A percentile compares a stretch with the other conserved stretches of the same genome.
phyloP scores from a whole-genome alignment of 1,284 basidiomycete species.

The Rhizoctonia solani region DNA sequence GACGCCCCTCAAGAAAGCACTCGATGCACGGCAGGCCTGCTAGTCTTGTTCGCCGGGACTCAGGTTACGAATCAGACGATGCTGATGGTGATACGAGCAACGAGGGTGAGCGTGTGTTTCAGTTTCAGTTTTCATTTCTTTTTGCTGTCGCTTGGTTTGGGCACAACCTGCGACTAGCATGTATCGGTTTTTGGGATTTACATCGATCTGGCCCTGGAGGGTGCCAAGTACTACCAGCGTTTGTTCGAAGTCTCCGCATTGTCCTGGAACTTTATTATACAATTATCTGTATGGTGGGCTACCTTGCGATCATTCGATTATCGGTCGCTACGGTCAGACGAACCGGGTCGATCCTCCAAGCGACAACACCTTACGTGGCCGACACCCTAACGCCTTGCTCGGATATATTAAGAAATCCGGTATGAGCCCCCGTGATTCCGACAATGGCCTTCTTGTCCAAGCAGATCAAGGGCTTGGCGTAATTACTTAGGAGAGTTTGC shows the following conservation, averaged over 20 bases:
- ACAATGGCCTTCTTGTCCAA: no score
- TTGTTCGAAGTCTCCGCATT: no score
- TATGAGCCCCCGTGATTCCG: background rate
- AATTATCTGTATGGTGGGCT: no score
- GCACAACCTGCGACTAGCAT: background rate
- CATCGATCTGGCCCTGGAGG: no score
- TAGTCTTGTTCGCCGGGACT: conserved; percentile 1
- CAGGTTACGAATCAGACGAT: conserved; percentile 23
- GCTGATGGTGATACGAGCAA: conserved; percentile 16
- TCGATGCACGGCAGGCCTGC: background rate
- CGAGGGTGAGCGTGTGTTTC: conserved; percentile 17
- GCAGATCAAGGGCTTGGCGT: no score
- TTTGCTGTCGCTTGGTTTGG: background rate
- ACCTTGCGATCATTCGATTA: no score
- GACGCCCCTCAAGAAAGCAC: conserved; percentile 6
- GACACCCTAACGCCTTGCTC: no score
- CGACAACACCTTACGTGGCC: background rate
- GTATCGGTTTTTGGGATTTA: no score
- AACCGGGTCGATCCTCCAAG: background rate
- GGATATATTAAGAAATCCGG: background rate
- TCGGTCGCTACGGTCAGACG: no score
- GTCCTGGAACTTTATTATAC: no score
- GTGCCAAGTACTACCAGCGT: no score
- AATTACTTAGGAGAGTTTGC: no score
- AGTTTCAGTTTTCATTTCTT: background rate